phyloP scores from a whole-genome alignment of 148 eudicot species.

The Simmondsia chinensis region DNA sequence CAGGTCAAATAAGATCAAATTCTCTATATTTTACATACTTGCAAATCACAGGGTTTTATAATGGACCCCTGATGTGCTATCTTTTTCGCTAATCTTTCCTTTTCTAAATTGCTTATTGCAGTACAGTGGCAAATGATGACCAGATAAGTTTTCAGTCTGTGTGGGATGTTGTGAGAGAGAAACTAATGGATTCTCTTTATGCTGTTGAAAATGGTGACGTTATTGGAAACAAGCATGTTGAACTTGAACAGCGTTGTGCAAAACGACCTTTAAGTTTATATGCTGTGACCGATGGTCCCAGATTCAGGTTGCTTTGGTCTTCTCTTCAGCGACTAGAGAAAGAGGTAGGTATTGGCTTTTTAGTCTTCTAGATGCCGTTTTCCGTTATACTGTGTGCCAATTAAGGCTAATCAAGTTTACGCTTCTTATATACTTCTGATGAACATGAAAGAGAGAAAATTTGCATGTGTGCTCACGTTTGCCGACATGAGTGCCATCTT shows the following conservation, averaged over 20 bases:
- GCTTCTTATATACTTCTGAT: no score
- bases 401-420: no score
- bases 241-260: constrained; percentile 22
- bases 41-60: no score
- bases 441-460: no score
- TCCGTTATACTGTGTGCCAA: no score
- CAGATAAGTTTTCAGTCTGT: constrained; percentile 26
- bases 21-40: no score
- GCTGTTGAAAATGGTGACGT: constrained; percentile 35
- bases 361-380: no score
- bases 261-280: constrained; percentile 60
- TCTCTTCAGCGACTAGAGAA: constrained; percentile 75
- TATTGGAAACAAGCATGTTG: constrained; percentile 14
- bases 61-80: no score
- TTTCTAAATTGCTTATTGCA: constrained; percentile 22
- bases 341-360: constrained; percentile 49
- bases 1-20: neutral
- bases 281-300: constrained; percentile 71
- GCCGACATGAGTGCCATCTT: no score
- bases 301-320: constrained; percentile 65
- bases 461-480: no score
- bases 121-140: constrained; percentile 27
- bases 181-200: constrained; percentile 53
- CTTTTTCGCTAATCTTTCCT: neutral
- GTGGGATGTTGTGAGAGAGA: constrained; percentile 67